phyloP scores from a whole-genome alignment of 768 basidiomycete species.

The Rhodosporidiobolus odoratus region DNA sequence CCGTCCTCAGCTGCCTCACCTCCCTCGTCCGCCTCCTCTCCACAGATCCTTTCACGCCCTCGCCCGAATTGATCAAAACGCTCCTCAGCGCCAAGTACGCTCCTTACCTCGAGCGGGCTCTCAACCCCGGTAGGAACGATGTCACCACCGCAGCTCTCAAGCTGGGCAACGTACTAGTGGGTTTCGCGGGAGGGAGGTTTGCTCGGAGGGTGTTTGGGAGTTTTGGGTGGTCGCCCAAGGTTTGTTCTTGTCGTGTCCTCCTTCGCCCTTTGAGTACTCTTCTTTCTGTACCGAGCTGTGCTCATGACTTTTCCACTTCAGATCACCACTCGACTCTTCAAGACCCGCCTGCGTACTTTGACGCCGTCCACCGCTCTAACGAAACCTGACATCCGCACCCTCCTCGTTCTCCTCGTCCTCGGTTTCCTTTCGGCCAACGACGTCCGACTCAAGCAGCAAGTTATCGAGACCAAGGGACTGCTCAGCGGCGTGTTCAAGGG shows the following conservation, averaged over 20 bases:
- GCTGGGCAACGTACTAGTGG: slow-evolving; percentile 33
- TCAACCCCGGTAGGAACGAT: slow-evolving; percentile 38
- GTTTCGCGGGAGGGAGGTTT: slow-evolving; percentile 30
- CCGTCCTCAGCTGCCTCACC: slow-evolving; percentile 31
- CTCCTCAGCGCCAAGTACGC: slow-evolving; percentile 30
- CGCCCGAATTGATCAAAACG: slow-evolving; percentile 32
- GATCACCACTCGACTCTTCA: slow-evolving; percentile 36
- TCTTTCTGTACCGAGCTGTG: background rate
- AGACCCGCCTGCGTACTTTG: slow-evolving; percentile 28
- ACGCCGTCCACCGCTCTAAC: slow-evolving; percentile 22
- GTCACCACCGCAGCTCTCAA: slow-evolving; percentile 33
- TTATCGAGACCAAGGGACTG: slow-evolving; percentile 64
- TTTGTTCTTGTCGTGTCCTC: background rate
- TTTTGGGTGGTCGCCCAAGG: slow-evolving; percentile 34
- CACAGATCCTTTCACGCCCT: slow-evolving; percentile 35
- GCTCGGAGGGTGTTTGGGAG: slow-evolving; percentile 24
- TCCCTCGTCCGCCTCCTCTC: slow-evolving; percentile 34
- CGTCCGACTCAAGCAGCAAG: slow-evolving; percentile 59
- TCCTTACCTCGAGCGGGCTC: slow-evolving; percentile 28
- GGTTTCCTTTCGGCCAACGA: slow-evolving; percentile 61
- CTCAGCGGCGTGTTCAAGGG: slow-evolving; percentile 71
- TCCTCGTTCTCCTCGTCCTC: slow-evolving; percentile 66
- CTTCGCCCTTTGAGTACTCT: background rate
- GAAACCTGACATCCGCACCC: slow-evolving; percentile 66
- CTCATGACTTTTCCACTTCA: background rate